phyloP scores from a whole-genome alignment of 2,329 filamentous ascomycete genomes.

The Calonectria pseudoturangicola region DNA sequence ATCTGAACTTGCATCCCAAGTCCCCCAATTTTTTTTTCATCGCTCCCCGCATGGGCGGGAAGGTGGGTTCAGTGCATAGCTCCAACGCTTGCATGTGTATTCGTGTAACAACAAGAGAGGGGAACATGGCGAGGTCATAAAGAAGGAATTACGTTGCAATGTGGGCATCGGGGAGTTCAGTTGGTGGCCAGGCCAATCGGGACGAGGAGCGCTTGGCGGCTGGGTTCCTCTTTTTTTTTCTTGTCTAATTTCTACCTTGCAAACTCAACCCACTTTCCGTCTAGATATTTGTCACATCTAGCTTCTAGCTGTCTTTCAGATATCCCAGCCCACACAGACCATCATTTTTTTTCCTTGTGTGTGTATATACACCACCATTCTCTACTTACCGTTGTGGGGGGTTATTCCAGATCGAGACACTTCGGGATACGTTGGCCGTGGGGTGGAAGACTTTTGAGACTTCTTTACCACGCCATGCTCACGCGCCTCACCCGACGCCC shows the following conservation, averaged over 20 bases:
- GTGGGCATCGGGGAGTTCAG: slow-evolving; percentile 19
- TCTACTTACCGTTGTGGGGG: neutral
- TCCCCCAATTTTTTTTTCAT: slow-evolving; percentile 14
- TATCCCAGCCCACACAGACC: slow-evolving; percentile 4
- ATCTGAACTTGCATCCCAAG: slow-evolving; percentile 40
- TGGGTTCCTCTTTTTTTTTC: slow-evolving; percentile 1
- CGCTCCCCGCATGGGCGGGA: slow-evolving; percentile 18
- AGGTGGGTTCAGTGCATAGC: slow-evolving; percentile 18
- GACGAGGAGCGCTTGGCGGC: neutral
- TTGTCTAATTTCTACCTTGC: neutral
- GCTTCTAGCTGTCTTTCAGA: neutral
- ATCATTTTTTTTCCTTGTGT: neutral
- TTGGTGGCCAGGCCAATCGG: slow-evolving; percentile 3
- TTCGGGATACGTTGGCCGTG: slow-evolving; percentile 3
- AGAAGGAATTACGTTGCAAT: neutral
- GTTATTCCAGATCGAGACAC: too few relatives aligned
- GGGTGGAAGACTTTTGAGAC: slow-evolving; percentile 1
- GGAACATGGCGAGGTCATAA: neutral
- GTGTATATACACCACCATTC: neutral
- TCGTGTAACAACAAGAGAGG: slow-evolving; percentile 19
- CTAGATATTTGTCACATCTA: slow-evolving; percentile 5
- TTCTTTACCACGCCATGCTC: slow-evolving; percentile 22
- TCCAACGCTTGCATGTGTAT: neutral
- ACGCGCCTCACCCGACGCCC: slow-evolving; percentile 33
- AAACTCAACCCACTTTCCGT: slow-evolving; percentile 21